These are phyloP conservation scores for Dacryopinax primogenitus DNA, from an alignment of 768 basidiomycete genomes.

Conservation along the genomic window DNA sequence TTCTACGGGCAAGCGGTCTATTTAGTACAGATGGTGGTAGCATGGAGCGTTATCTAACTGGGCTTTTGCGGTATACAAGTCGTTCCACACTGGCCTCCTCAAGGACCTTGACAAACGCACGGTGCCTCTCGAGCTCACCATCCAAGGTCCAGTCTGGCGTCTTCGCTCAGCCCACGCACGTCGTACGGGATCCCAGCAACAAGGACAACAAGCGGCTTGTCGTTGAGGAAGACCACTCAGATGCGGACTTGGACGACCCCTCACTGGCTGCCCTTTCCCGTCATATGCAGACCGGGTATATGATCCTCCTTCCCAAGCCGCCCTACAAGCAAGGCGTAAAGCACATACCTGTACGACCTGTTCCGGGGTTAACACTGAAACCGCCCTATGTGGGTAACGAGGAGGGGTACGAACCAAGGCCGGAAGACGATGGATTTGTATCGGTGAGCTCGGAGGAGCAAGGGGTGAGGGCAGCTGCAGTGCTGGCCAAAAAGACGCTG, in stretches of 20 bases:
- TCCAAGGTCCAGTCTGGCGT: background rate
- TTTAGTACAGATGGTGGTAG: too few species aligned
- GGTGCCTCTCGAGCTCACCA: background rate
- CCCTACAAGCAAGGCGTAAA: slow-evolving; percentile 51
- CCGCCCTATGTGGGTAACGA: slow-evolving; percentile 40
- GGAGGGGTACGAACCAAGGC: slow-evolving; percentile 16
- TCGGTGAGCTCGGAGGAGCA: slow-evolving; percentile 45
- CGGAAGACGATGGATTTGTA: slow-evolving; percentile 25
- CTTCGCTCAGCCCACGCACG: background rate
- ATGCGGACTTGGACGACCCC: slow-evolving; percentile 26
- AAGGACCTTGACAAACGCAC: too few species aligned
- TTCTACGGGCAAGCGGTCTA: too few species aligned
- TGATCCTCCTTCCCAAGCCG: slow-evolving; percentile 50
- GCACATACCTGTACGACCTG: slow-evolving; percentile 43
- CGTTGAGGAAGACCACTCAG: background rate
- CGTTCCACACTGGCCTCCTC: too few species aligned
- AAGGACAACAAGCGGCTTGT: background rate
- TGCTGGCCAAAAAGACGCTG: slow-evolving; percentile 44
- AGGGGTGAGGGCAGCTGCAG: slow-evolving; percentile 41
- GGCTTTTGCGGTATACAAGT: background rate
- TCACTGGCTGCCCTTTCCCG: background rate
- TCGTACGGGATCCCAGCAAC: background rate
- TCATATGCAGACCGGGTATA: slow-evolving; percentile 34
- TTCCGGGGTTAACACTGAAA: slow-evolving; percentile 42
- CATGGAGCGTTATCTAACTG: background rate